Base-by-base conservation (phyloP, 2,329 filamentous ascomycete genomes). In the Seiridium cupressi region DNA sequence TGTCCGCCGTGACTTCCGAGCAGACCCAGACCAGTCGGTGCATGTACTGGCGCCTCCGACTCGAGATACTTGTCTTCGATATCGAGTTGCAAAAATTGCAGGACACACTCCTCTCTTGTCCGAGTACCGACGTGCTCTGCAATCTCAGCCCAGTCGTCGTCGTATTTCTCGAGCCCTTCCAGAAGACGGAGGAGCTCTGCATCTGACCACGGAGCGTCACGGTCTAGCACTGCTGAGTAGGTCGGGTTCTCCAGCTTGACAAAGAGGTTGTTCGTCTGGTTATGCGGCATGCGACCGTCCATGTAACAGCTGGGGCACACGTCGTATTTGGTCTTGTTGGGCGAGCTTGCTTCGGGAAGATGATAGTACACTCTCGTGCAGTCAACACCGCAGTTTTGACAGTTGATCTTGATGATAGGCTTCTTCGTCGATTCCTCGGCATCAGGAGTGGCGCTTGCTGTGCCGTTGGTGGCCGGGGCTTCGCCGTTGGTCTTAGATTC, bases 1-100 rank as follows among this genome's bases (percentile, higher is more conserved):
- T 92, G 88, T 7, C 93, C 93, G 61, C 89, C 85, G 56, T 92
- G 84, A 60, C 87, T 84, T 40, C 90, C 89, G 42, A 95, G 80
- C 81, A 90, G 80, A 59, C 85, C 81, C 59, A 91, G 79, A 6
- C 87, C 84, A 1, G 78, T 84, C 9, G 81, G 82, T 53, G 81
- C 80, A 60, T 79, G 81, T 57, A 84, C 75, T 9, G 75, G 69
- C 6, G 84, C 81, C 69, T 94, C 89, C 6, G 92, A 87, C 69
- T 98, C 93, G 8, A 97, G 81, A 71, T 97, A 99, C 74, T 96
- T 96, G 79, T 97, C 94, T 74, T 98, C 95, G 63, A 99, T 99
- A 67, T 97, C 94, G 42, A 99, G 82, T 72, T 97, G 93, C 64
- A 99, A 76, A 79, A 99, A 99, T 73, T 97, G 95, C 68, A 98